A percentile compares a stretch with the other conserved stretches of the same genome.
Evolutionary conservation across 768 basidiomycete genomes (phyloP).

Genomic region (Boletus fagicola): DNA sequence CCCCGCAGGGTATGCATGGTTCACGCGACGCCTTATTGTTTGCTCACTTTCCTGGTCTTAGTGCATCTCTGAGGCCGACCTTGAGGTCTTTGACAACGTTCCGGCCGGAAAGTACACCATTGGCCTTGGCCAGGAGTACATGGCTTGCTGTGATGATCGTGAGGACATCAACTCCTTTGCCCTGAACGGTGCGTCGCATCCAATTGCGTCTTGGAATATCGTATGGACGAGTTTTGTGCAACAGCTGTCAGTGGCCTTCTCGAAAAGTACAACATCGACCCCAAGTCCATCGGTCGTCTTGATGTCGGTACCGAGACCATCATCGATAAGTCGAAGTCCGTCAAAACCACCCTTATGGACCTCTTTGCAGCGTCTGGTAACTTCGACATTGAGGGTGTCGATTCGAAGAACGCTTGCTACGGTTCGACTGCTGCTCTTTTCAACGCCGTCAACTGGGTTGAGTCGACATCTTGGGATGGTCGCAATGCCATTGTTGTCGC

Average conservation of each 20-base stretch:
- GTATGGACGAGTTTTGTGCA: neutral
- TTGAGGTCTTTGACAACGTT: slow-evolving; percentile 93
- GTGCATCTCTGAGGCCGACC: slow-evolving; percentile 94
- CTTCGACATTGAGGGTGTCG: slow-evolving; percentile 97
- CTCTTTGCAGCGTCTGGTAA: slow-evolving; percentile 92
- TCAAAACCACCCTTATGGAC: slow-evolving; percentile 98
- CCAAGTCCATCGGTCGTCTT: slow-evolving; percentile 93
- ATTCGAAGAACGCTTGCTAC: slow-evolving; percentile 99
- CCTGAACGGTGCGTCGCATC: slow-evolving; percentile 69
- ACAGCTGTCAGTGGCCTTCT: slow-evolving; percentile 86
- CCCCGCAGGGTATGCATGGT: slow-evolving; percentile 70
- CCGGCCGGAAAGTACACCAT: slow-evolving; percentile 98
- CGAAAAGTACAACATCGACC: slow-evolving; percentile 93
- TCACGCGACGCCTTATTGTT: slow-evolving; percentile 7
- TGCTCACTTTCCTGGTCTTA: slow-evolving; percentile 31
- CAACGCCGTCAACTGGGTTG: slow-evolving; percentile 98
- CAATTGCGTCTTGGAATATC: neutral
- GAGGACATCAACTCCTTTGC: slow-evolving; percentile 99
- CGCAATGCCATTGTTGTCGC: slow-evolving; percentile 95
- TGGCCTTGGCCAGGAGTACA: slow-evolving; percentile 95
- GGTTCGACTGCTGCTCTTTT: slow-evolving; percentile 98
- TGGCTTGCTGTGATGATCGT: slow-evolving; percentile 98
- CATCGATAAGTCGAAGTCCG: slow-evolving; percentile 99
- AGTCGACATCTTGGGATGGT: slow-evolving; percentile 95
- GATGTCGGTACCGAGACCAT: slow-evolving; percentile 99